Percentiles rank a stretch among this genome's conserved stretches.
phyloP scores from a whole-genome alignment of 2,329 filamentous ascomycete genomes.

The Penicillium sp. region DNA sequence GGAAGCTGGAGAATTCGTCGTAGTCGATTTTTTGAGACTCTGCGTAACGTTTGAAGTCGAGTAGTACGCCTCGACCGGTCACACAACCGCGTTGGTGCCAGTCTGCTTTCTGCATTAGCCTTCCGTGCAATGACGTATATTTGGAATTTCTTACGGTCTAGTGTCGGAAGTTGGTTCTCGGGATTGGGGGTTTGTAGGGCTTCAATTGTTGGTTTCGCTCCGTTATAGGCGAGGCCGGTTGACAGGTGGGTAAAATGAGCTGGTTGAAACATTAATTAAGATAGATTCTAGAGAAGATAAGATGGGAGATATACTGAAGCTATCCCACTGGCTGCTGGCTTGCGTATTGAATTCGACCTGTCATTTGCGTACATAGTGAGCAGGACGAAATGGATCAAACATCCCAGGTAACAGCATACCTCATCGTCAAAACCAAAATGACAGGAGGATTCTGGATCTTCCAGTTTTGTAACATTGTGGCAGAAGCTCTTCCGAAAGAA shows the following conservation, averaged over 20 bases:
- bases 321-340: slow-evolving; percentile 47
- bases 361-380: no score
- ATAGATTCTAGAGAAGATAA: no score
- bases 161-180: slow-evolving; percentile 20
- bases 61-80: slow-evolving; percentile 51
- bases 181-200: slow-evolving; percentile 13
- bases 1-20: slow-evolving; percentile 49
- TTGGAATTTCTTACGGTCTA: slow-evolving; percentile 14
- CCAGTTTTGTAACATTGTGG: slow-evolving; percentile 26
- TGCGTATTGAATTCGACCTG: slow-evolving; percentile 48
- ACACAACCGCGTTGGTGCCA: slow-evolving; percentile 45
- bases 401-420: slow-evolving; percentile 1
- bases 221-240: slow-evolving; percentile 34
- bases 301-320: slow-evolving; percentile 33
- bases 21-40: slow-evolving; percentile 54
- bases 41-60: slow-evolving; percentile 58
- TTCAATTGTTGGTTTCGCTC: slow-evolving; percentile 26
- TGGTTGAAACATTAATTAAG: not conserved
- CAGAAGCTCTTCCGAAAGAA: slow-evolving; percentile 35
- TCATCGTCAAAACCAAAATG: slow-evolving; percentile 46
- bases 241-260: slow-evolving; percentile 23
- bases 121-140: not conserved
- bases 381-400: not conserved
- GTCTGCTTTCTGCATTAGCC: slow-evolving; percentile 24
- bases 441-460: slow-evolving; percentile 35